A percentile compares a stretch with the other conserved stretches of the same genome.
Conservation (phyloP, 2,329 filamentous ascomycete genomes). For the Talaromyces sp. region DNA sequence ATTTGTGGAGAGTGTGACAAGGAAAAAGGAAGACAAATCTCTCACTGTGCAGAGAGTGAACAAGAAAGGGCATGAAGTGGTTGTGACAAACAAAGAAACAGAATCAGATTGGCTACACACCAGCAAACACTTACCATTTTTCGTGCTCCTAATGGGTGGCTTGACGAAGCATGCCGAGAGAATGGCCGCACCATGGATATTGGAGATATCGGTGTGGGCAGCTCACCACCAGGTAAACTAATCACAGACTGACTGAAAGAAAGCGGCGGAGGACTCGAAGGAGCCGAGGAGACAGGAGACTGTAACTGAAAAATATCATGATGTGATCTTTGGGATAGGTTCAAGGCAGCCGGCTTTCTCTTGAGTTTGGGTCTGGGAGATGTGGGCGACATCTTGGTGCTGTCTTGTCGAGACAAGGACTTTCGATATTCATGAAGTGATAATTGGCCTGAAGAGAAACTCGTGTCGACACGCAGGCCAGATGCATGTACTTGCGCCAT, state of each 20-base stretch:
- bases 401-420: conserved; percentile 31
- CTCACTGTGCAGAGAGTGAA: not conserved
- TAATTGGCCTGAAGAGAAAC: conserved; percentile 26
- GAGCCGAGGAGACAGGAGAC: conserved; percentile 30
- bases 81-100: not conserved
- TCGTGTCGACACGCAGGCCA: conserved; percentile 19
- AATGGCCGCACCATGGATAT: not conserved
- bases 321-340: conserved; percentile 30
- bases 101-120: not conserved
- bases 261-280: conserved; percentile 38
- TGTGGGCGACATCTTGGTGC: conserved; percentile 23
- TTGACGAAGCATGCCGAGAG: conserved; percentile 7
- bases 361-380: conserved; percentile 32
- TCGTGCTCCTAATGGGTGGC: not conserved
- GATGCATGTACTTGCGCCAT: conserved; percentile 11
- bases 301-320: conserved; percentile 13
- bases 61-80: not conserved
- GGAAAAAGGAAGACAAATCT: not conserved
- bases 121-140: conserved; percentile 15
- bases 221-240: conserved; percentile 23
- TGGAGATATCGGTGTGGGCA: conserved; percentile 21
- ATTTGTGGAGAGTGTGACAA: not conserved
- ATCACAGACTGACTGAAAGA: conserved; percentile 37
- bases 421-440: conserved; percentile 41
- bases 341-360: conserved; percentile 35